Conservation (phyloP, 192 early-diverging fungal genomes). For the Glomus cerebriforme region DNA sequence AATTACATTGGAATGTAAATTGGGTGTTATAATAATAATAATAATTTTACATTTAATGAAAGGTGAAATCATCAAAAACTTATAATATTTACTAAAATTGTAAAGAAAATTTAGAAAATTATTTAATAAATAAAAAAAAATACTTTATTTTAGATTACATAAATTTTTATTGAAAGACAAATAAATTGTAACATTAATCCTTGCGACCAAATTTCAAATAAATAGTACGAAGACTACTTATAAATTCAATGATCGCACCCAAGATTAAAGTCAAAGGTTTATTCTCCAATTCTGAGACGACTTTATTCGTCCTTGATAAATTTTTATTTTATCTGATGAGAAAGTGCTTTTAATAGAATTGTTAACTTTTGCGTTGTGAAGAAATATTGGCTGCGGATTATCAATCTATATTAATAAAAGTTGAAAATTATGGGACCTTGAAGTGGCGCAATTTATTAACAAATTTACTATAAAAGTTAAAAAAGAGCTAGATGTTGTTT, state of each 20-base stretch:
- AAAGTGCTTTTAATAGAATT: conserved; percentile 14
- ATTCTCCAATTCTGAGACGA: neutral
- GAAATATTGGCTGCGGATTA: neutral
- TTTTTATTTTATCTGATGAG: conserved; percentile 4
- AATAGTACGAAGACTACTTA: neutral
- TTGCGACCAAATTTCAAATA: neutral
- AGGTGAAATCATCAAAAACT: too few species aligned
- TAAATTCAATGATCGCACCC: neutral
- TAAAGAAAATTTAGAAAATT: too few species aligned
- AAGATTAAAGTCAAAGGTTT: neutral
- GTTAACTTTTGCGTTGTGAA: conserved; percentile 7
- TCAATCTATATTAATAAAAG: neutral
- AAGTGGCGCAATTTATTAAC: too few species aligned
- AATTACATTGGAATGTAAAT: too few species aligned
- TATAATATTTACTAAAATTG: too few species aligned
- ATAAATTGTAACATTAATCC: neutral
- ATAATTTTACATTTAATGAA: too few species aligned
- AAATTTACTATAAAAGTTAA: too few species aligned
- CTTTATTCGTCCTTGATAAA: conserved; percentile 16
- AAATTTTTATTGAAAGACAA: neutral
- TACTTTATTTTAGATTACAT: neutral
- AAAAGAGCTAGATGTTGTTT: too few species aligned
- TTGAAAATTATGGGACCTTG: neutral
- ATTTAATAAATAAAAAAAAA: too few species aligned
- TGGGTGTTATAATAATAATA: too few species aligned